phyloP scores from a whole-genome alignment of 768 basidiomycete genomes.

The Mrakia blollopis region DNA sequence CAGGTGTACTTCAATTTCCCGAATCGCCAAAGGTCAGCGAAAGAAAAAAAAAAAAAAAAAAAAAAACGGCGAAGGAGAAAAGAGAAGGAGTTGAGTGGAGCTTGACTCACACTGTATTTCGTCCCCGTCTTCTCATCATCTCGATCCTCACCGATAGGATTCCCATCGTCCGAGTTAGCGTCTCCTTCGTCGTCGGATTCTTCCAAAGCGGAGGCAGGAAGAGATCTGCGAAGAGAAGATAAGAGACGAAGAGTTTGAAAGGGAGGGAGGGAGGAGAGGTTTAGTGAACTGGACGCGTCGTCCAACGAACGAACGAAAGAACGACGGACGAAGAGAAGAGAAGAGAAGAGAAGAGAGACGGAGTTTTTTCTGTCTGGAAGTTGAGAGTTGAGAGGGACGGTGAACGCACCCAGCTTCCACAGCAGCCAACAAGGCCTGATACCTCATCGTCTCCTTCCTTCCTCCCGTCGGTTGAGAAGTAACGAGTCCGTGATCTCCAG shows the following conservation, averaged over 20 bases:
- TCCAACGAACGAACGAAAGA: too few species aligned
- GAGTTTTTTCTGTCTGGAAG: too few species aligned
- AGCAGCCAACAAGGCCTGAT: slow-evolving; percentile 89
- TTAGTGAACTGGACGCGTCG: too few species aligned
- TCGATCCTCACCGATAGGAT: slow-evolving; percentile 61
- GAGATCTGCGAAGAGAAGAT: slow-evolving; percentile 54
- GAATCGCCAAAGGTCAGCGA: background rate
- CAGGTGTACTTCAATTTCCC: slow-evolving; percentile 73
- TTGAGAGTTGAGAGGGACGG: too few species aligned
- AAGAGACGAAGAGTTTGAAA: background rate
- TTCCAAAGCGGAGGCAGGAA: slow-evolving; percentile 83
- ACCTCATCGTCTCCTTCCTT: slow-evolving; percentile 76
- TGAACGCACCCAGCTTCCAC: slow-evolving; percentile 89
- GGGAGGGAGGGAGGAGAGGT: too few species aligned
- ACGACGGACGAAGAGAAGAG: background rate
- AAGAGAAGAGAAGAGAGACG: background rate
- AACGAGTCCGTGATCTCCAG: slow-evolving; percentile 50
- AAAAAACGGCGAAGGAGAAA: background rate
- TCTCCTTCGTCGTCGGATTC: slow-evolving; percentile 54
- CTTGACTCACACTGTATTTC: slow-evolving; percentile 78
- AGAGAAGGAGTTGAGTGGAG: slow-evolving; percentile 12
- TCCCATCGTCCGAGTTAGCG: slow-evolving; percentile 53
- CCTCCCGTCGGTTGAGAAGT: slow-evolving; percentile 66
- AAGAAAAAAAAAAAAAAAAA: background rate
- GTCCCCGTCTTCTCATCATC: slow-evolving; percentile 94